Evolutionary conservation across 345 rosid species (phyloP).

Genomic region (Raphanus raphanistrum): DNA sequence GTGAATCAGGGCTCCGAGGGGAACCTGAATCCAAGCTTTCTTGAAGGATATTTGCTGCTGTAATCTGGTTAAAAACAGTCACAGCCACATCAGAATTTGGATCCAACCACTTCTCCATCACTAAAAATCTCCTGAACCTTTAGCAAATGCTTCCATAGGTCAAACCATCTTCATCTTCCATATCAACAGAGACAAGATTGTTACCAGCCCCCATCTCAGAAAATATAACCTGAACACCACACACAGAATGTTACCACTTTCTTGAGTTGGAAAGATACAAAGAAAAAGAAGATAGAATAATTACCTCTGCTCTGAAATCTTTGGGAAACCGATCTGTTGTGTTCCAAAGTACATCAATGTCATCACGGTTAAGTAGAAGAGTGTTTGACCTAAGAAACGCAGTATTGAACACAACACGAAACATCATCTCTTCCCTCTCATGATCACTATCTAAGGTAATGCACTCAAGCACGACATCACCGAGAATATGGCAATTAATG

Average conservation of each 20-base stretch:
- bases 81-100: conserved; percentile 52
- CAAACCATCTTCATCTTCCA: conserved; percentile 64
- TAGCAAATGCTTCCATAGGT: conserved; percentile 69
- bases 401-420: conserved; percentile 76
- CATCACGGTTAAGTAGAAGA: conserved; percentile 62
- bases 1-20: conserved; percentile 43
- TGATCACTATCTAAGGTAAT: conserved; percentile 55
- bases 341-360: conserved; percentile 71
- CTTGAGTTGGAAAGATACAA: conserved; percentile 1
- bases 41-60: conserved; percentile 47
- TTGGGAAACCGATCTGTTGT: conserved; percentile 60
- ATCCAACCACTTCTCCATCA: conserved; percentile 60
- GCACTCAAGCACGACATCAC: conserved; percentile 84
- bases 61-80: conserved; percentile 52
- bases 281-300: background rate
- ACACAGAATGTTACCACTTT: conserved; percentile 27
- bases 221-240: conserved; percentile 60
- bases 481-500: conserved; percentile 66
- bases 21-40: conserved; percentile 48
- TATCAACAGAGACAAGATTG: conserved; percentile 46
- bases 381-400: conserved; percentile 69
- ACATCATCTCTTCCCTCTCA: conserved; percentile 69
- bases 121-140: conserved; percentile 64
- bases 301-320: conserved; percentile 76
- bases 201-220: conserved; percentile 64